phyloP scores from a whole-genome alignment of 2,329 filamentous ascomycete species.

The Xylariaceae sp. region DNA sequence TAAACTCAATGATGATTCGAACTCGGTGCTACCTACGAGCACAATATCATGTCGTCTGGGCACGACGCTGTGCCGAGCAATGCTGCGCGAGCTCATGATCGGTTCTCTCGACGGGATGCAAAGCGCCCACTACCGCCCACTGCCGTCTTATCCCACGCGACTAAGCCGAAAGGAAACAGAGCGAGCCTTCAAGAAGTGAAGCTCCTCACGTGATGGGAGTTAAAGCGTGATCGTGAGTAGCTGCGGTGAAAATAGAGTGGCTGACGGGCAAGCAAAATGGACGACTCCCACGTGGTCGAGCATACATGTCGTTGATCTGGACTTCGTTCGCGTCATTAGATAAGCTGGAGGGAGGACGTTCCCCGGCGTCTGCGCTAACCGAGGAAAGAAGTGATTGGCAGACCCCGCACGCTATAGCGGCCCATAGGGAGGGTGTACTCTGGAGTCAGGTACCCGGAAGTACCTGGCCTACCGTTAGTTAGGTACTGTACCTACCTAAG shows the following conservation, averaged over 20 bases:
- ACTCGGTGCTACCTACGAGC: neutral
- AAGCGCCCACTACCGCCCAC: neutral
- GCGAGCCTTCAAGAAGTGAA: neutral
- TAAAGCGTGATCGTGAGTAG: neutral
- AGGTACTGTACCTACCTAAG: neutral
- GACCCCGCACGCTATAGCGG: neutral
- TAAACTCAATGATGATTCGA: neutral
- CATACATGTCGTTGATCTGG: neutral
- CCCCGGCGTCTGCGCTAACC: neutral
- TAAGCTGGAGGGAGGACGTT: neutral
- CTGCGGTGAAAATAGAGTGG: neutral
- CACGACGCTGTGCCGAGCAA: neutral
- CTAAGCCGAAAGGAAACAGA: neutral
- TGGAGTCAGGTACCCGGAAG: neutral
- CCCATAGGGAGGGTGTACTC: too few relatives aligned
- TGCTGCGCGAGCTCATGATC: neutral
- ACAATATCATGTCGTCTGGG: neutral
- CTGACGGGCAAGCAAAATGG: neutral
- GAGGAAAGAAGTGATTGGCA: neutral
- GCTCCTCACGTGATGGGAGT: neutral
- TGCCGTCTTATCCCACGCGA: neutral
- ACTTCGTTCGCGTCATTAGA: neutral
- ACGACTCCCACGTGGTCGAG: neutral
- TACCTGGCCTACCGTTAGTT: neutral
- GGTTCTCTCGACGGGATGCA: neutral